phyloP scores from a whole-genome alignment of 441 rosid genomes.

The Bocquillonia castaneifolia region DNA sequence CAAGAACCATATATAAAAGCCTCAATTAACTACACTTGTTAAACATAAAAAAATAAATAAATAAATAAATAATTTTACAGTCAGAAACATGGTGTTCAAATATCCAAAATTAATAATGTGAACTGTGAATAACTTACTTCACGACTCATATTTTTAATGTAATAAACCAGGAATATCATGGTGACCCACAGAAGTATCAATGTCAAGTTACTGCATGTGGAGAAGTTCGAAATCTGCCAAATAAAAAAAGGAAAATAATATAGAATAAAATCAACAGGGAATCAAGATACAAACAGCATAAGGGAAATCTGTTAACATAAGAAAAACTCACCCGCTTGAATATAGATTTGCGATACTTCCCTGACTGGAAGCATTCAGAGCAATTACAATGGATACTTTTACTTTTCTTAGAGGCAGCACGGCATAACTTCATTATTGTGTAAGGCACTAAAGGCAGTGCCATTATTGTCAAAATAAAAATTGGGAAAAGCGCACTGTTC shows the following conservation, averaged over 20 bases:
- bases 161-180: conserved; percentile 81
- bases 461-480: conserved; percentile 91
- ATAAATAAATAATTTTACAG: too few species aligned
- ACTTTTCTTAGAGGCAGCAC: conserved; percentile 60
- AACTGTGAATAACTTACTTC: conserved; percentile 52
- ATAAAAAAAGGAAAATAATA: not conserved
- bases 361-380: conserved; percentile 67
- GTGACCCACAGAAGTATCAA: conserved; percentile 73
- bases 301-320: too few species aligned
- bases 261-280: conserved; percentile 12
- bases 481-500: conserved; percentile 83
- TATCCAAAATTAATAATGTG: not conserved
- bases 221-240: conserved; percentile 84
- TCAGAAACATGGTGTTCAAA: not conserved
- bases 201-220: conserved; percentile 86
- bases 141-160: conserved; percentile 78
- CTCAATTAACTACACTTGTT: not conserved
- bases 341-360: conserved; percentile 80
- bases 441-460: conserved; percentile 92
- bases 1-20: too few species aligned
- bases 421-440: conserved; percentile 64
- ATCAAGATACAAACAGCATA: conserved; percentile 4
- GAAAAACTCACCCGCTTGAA: conserved; percentile 57
- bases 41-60: not conserved
- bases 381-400: conserved; percentile 81